A percentile compares a stretch with the other conserved stretches of the same genome.
Evolutionary conservation across 306 rosid species (phyloP).

Genomic region (Pyrus pyrifolia): DNA sequence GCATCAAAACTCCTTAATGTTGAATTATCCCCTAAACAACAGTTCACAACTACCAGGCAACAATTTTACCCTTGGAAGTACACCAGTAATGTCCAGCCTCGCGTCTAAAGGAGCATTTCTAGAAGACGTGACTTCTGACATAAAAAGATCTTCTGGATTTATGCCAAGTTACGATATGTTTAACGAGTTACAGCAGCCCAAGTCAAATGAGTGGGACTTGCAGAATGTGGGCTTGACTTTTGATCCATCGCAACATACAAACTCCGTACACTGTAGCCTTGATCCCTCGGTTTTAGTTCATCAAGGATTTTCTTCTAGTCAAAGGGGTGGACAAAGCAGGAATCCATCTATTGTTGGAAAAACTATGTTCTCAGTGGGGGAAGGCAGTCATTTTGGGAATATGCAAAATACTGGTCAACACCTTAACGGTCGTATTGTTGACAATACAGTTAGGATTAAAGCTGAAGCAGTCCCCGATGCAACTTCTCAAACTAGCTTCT

Average conservation of each 20-base stretch:
- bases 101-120: slow-evolving; percentile 53
- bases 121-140: slow-evolving; percentile 52
- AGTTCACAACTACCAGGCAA: slow-evolving; percentile 51
- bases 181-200: slow-evolving; percentile 63
- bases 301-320: slow-evolving; percentile 61
- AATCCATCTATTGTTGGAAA: slow-evolving; percentile 36
- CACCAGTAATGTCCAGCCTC: slow-evolving; percentile 51
- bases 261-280: slow-evolving; percentile 49
- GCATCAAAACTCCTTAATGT: slow-evolving; percentile 46
- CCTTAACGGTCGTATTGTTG: slow-evolving; percentile 36
- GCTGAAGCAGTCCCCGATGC: slow-evolving; percentile 57
- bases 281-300: slow-evolving; percentile 62
- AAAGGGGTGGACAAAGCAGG: slow-evolving; percentile 40
- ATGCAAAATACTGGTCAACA: slow-evolving; percentile 47
- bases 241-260: slow-evolving; percentile 53
- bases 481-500: slow-evolving; percentile 40
- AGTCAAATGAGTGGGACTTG: slow-evolving; percentile 76
- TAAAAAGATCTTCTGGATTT: slow-evolving; percentile 51
- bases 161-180: slow-evolving; percentile 65
- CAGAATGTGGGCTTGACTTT: slow-evolving; percentile 52
- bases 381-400: slow-evolving; percentile 36
- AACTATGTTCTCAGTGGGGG: slow-evolving; percentile 44
- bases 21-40: slow-evolving; percentile 73
- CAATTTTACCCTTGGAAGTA: slow-evolving; percentile 70
- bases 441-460: slow-evolving; percentile 53